Base-by-base conservation (phyloP, 2,329 filamentous ascomycete genomes). In the Alternaria ventricosa region DNA sequence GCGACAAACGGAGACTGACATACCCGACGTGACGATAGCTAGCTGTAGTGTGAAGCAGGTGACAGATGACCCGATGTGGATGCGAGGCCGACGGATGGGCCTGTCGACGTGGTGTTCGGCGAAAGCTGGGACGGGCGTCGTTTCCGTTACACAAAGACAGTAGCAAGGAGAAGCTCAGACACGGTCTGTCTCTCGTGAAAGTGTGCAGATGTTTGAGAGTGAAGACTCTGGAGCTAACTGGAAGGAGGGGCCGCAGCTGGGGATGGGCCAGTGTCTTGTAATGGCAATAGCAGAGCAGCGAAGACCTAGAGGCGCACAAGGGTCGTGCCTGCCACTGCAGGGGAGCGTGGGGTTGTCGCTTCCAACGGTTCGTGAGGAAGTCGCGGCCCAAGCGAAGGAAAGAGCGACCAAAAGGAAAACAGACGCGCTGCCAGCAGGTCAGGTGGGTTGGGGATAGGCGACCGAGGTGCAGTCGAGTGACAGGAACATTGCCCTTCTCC, bases 321-420 rank as follows among this genome's bases (percentile, higher is more conserved):
- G 75, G 71, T 74, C 63, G 70, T 68, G 70, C 73, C 66, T 74
- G 71, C 61, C 61, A 63, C 54, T 49, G 59, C 58, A 72, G 69
- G 73, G 71, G 68, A 69, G 60, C 61, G 67, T 63, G 65, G 63
- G 64, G 65, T 69, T 60, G 63, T 68, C 57, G 58, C 57, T 67
- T 65, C 67, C 73, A 78, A 77, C 73, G 74, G 74, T 70, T 63
- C 61, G 60, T 64, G 66, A 70, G 63, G 69, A 49, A 66, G 63
- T 66, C 53, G 70, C 65, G 66, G 60, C 49, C 56, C 69, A 69
- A 72, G 70, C 70, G 71, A 73, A 65, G 67, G 70, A 71, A 74
- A 62, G 64, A 66, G 63, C 66, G 65, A 58, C 51, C 20, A 64
- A 56, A 54, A 61, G 61, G 46, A 49, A 64, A 65, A 59, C 43